Percentiles rank a stretch among this genome's conserved stretches.
These are phyloP conservation scores for Arachis stenosperma DNA, from an alignment of 306 rosid genomes.

Conservation along the genomic window DNA sequence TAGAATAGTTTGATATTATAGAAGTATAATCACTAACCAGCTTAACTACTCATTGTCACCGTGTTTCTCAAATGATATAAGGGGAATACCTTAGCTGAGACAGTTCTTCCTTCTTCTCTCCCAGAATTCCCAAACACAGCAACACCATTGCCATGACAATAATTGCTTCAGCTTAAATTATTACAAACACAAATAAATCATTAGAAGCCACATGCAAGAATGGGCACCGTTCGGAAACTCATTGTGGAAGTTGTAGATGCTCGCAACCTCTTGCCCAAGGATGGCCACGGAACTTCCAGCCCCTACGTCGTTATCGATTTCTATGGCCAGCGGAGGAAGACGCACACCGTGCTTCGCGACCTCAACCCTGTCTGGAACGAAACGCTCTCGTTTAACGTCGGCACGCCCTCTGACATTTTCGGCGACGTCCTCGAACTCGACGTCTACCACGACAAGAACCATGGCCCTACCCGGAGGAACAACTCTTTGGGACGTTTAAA, in stretches of 20 bases:
- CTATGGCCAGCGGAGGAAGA: conserved; percentile 70
- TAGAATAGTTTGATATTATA: too few relatives aligned
- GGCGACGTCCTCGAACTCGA: conserved; percentile 71
- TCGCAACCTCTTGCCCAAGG: conserved; percentile 73
- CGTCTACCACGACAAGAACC: conserved; percentile 60
- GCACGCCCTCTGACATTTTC: conserved; percentile 55
- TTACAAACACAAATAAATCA: neutral
- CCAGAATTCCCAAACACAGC: neutral
- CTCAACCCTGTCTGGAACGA: conserved; percentile 83
- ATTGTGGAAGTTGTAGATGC: conserved; percentile 85
- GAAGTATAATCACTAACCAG: neutral
- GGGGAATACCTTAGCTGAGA: neutral
- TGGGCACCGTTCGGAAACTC: conserved; percentile 58
- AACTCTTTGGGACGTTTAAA: conserved; percentile 71
- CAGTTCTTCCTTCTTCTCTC: neutral
- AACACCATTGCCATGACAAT: conserved; percentile 5
- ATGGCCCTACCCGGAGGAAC: conserved; percentile 63
- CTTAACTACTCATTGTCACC: too few relatives aligned
- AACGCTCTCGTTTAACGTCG: conserved; percentile 65
- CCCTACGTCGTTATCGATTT: conserved; percentile 73
- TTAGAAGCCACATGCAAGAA: neutral
- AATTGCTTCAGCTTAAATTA: neutral
- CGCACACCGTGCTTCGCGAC: conserved; percentile 52
- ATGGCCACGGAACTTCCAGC: conserved; percentile 80
- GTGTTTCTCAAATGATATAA: neutral